These are phyloP conservation scores for Zygoascus bituminiphila DNA, from an alignment of 805 yeast species.

Conservation along the genomic window DNA sequence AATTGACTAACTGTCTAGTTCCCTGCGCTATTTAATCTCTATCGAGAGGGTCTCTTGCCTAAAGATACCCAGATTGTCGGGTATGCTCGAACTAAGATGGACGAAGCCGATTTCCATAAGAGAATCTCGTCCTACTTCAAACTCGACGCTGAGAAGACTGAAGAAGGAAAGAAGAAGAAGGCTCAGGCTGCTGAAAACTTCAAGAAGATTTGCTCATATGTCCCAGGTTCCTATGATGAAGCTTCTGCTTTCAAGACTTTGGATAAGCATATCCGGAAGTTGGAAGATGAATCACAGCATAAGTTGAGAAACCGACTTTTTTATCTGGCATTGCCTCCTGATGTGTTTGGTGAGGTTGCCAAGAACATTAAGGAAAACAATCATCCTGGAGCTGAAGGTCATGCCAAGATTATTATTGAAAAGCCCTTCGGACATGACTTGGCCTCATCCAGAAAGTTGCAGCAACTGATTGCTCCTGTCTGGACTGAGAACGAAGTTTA, in stretches of 20 bases:
- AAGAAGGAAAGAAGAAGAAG: slow-evolving; percentile 28
- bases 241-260: slow-evolving; percentile 64
- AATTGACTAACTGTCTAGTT: slow-evolving; percentile 1
- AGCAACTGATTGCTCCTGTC: slow-evolving; percentile 68
- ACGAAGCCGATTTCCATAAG: slow-evolving; percentile 55
- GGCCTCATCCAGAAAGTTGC: slow-evolving; percentile 67
- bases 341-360: slow-evolving; percentile 77
- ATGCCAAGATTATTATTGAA: slow-evolving; percentile 80
- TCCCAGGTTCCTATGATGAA: slow-evolving; percentile 71
- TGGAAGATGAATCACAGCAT: slow-evolving; percentile 39
- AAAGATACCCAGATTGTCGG: slow-evolving; percentile 69
- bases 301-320: slow-evolving; percentile 62
- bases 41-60: slow-evolving; percentile 70
- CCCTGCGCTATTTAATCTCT: slow-evolving; percentile 10
- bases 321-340: slow-evolving; percentile 93
- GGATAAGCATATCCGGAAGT: slow-evolving; percentile 44
- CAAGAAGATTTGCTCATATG: slow-evolving; percentile 56
- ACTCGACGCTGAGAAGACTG: slow-evolving; percentile 29
- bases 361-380: slow-evolving; percentile 57
- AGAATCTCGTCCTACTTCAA: slow-evolving; percentile 59
- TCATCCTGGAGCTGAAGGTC: slow-evolving; percentile 56
- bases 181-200: slow-evolving; percentile 43
- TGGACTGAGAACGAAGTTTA: slow-evolving; percentile 86
- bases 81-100: slow-evolving; percentile 78
- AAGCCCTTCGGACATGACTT: slow-evolving; percentile 97